A percentile compares a stretch with the other conserved stretches of the same genome.
These are phyloP conservation scores for Amaranthus hypochondriacus DNA, from an alignment of 148 eudicot genomes.

Conservation along the genomic window DNA sequence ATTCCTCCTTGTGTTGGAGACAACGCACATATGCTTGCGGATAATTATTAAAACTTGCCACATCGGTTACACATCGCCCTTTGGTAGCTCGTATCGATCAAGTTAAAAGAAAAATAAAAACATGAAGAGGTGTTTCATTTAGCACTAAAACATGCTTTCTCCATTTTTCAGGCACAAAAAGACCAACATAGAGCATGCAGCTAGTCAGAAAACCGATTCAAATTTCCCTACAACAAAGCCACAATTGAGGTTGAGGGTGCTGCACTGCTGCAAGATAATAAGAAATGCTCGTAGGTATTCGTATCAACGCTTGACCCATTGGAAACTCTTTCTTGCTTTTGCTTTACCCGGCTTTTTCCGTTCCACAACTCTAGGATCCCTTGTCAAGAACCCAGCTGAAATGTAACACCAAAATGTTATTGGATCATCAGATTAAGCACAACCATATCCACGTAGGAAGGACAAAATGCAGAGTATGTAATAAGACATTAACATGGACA, in stretches of 20 bases:
- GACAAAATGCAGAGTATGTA: not conserved
- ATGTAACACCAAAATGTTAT: not conserved
- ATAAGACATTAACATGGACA: not conserved
- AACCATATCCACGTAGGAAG: not conserved
- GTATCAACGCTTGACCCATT: slow-evolving; percentile 92
- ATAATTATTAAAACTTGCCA: too few species aligned
- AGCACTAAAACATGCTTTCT: too few species aligned
- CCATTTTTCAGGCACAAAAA: too few species aligned
- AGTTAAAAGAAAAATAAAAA: too few species aligned
- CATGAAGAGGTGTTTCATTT: too few species aligned
- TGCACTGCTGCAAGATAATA: not conserved
- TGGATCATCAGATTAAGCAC: slow-evolving; percentile 1
- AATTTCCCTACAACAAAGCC: slow-evolving; percentile 4
- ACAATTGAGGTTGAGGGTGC: slow-evolving; percentile 6
- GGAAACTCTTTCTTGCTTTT: slow-evolving; percentile 96
- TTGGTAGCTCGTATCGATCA: too few species aligned
- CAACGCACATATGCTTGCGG: too few species aligned
- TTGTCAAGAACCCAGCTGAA: slow-evolving; percentile 92
- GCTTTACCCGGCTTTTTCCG: slow-evolving; percentile 99
- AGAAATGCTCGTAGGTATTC: not conserved
- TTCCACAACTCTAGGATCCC: slow-evolving; percentile 86
- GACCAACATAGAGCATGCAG: too few species aligned
- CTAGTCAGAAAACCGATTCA: too few species aligned
- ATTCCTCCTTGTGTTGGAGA: too few species aligned
- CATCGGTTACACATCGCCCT: too few species aligned